Base-by-base conservation (phyloP, 2,329 filamentous ascomycete genomes). In the Arthroderma sp. region DNA sequence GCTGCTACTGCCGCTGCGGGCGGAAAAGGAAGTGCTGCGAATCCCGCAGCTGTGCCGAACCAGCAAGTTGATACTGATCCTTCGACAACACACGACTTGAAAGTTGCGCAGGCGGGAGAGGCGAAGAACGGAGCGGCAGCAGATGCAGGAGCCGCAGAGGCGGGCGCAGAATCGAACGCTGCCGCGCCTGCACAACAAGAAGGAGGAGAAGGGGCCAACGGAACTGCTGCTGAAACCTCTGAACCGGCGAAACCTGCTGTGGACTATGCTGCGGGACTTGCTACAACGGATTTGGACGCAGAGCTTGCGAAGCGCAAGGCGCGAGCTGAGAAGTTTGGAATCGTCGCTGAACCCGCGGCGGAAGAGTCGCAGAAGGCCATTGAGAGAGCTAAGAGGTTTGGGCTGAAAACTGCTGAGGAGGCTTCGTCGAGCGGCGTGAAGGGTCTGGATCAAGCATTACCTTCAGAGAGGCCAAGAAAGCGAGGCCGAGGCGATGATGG, bases 291-390 rank as follows among this genome's bases (percentile, higher is more conserved):
- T 44, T 43, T 69, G 27, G 68, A 71, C 49, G 60, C 60, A 36
- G 69, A 72, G 45, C 48, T 71, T 51, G 63, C 58, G 45, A 71
- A 69, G 58, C 67, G 69, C 48, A 69, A 68, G 54, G 63, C 64
- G 33, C 67, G 69, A 42, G 69, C 69, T 8, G 67, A 65, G 49
- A 68, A 70, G 47, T 72, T 72, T 50, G 68, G 68, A 15, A 63
- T 66, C 33, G 59, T 61, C n/a, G 62, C 66, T 46, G 63, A 65
- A 22, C 52, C 61, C 1, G 57, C 63, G 44, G 57, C 61, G 37
- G 58, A 59, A 40, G 67, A 70, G 43, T 64, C 67, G 8, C 58
- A 64, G 48, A 70, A 68, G 55, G 58, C 63, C 9, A 48, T 69
- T 11, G 61, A 69, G 47, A 62, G 69, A 29, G 67, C 68, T 3